phyloP scores from a whole-genome alignment of 345 rosid genomes.

The Eucalyptus cladocalyx region DNA sequence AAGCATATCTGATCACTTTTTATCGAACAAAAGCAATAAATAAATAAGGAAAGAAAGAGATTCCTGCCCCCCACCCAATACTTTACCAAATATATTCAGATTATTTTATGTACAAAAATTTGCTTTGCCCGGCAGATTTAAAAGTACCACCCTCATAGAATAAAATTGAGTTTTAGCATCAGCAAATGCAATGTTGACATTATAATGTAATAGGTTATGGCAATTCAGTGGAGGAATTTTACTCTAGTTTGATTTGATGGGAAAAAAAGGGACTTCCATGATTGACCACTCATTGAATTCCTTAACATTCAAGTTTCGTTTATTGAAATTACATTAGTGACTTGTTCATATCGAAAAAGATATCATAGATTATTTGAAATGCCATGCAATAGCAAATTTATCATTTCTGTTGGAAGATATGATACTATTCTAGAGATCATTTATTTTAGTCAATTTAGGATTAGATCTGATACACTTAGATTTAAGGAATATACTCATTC shows the following conservation, averaged over 20 bases:
- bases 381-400: accelerated
- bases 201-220: not conserved
- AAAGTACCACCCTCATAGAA: not conserved
- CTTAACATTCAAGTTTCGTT: not conserved
- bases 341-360: accelerated
- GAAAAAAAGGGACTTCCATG: not conserved
- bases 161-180: not conserved
- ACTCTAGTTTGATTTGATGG: not conserved
- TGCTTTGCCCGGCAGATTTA: not conserved
- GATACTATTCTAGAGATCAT: too few relatives aligned
- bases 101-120: not conserved
- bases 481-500: too few relatives aligned
- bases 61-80: not conserved
- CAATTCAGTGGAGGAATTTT: not conserved
- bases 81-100: not conserved
- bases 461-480: too few relatives aligned
- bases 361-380: accelerated
- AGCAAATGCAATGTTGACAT: not conserved
- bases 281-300: not conserved
- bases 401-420: too few relatives aligned
- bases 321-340: not conserved
- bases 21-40: not conserved
- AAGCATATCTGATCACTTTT: not conserved
- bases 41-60: not conserved
- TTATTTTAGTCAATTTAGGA: too few relatives aligned